Conservation (phyloP, 768 basidiomycete genomes). For the Chiua virens region DNA sequence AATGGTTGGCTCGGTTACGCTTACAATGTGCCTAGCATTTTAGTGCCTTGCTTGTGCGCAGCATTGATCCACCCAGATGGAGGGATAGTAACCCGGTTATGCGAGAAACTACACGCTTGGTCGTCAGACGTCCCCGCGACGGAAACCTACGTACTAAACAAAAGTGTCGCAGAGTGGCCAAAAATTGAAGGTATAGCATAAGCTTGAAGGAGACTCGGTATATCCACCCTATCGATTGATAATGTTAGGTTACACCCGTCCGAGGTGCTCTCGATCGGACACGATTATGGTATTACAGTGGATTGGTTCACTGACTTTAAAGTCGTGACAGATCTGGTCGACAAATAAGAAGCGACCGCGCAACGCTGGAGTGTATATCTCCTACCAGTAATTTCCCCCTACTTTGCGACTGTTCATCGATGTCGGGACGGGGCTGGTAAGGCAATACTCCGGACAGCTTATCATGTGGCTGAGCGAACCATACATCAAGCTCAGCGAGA, state of each 20-base stretch:
- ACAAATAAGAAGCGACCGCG: constrained; percentile 18
- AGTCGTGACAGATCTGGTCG: constrained; percentile 33
- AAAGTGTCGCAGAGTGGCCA: constrained; percentile 71
- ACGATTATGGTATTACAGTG: constrained; percentile 14
- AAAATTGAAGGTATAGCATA: constrained; percentile 80
- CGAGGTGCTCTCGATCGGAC: neutral
- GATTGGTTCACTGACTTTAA: constrained; percentile 27
- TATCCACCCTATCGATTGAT: constrained; percentile 64
- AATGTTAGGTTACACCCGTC: constrained; percentile 12
- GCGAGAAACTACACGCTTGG: constrained; percentile 62
- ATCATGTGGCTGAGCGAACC: constrained; percentile 40
- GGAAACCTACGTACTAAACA: constrained; percentile 58
- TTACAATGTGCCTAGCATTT: constrained; percentile 77
- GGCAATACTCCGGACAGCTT: constrained; percentile 43
- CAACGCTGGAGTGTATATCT: constrained; percentile 6
- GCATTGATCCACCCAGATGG: constrained; percentile 78
- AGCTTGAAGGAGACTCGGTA: constrained; percentile 56
- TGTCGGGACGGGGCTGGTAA: constrained; percentile 32
- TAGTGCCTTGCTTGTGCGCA: constrained; percentile 77
- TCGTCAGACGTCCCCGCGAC: constrained; percentile 2
- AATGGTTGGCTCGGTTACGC: constrained; percentile 24
- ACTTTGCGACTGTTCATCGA: constrained; percentile 17
- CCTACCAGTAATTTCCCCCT: constrained; percentile 62
- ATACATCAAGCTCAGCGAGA: constrained; percentile 57
- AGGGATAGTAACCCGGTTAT: constrained; percentile 76